A percentile compares a stretch with the other conserved stretches of the same genome.
Conservation (phyloP, 2,329 filamentous ascomycete genomes). For the Trichoderma polysporum region DNA sequence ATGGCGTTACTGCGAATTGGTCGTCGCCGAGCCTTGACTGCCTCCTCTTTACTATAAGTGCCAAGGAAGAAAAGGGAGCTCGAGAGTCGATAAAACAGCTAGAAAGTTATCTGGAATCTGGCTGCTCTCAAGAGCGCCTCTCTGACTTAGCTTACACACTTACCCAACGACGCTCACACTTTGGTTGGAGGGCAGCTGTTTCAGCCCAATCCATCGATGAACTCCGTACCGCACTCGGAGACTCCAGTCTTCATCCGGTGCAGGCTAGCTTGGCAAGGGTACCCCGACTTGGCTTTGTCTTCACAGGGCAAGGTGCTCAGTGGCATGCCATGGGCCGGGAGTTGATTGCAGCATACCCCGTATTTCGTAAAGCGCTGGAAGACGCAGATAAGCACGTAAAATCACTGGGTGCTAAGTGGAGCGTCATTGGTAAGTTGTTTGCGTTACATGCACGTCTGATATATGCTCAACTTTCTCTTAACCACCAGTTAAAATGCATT, state of each 20-base stretch:
- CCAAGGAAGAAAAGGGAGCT: neutral
- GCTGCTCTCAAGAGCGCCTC: neutral
- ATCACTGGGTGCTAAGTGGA: neutral
- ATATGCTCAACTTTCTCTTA: too few species aligned
- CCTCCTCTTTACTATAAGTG: neutral
- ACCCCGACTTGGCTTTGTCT: neutral
- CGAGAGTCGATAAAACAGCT: neutral
- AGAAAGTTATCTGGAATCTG: neutral
- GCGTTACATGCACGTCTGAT: too few species aligned
- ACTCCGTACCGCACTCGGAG: neutral
- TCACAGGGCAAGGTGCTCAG: slow-evolving; percentile 12
- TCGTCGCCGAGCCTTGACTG: neutral
- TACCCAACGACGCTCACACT: neutral
- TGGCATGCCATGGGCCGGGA: slow-evolving; percentile 2
- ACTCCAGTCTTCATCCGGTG: neutral
- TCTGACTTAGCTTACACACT: neutral
- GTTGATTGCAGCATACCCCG: neutral
- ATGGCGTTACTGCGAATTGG: neutral
- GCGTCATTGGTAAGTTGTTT: neutral
- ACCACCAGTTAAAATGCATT: neutral
- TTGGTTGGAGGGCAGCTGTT: neutral
- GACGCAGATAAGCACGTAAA: neutral
- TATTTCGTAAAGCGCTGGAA: neutral
- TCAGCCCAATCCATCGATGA: neutral
- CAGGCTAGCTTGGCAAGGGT: neutral